Base-by-base conservation (phyloP, 495 filamentous ascomycete species). In the Aspergillus heteromorphus region DNA sequence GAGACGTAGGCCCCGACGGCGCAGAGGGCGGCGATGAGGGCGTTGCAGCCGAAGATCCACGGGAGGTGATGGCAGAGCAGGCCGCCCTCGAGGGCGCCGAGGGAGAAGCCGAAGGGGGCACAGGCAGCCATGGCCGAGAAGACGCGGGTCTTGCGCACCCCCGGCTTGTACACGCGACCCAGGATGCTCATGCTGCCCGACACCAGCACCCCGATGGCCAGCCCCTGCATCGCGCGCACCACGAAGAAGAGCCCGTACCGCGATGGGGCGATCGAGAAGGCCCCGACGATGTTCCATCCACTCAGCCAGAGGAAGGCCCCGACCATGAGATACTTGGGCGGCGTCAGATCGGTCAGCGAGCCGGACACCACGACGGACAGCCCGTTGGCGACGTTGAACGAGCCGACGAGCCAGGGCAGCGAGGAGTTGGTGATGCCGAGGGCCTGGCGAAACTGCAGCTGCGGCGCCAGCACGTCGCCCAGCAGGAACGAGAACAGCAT, bases 401-500 rank as follows among this genome's bases (percentile, higher is more conserved):
- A 63, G 1, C 75, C 76, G 0, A 74, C 49, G 0, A 79, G 59
- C 75, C 75, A 78, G 8, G 75, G 72, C 8, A 72, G 64, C 41
- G 74, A 60, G 4, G 71, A 68, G 34, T 67, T 69, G 23, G 49
- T 63, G 18, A 79, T 65, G 0, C 65, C 73, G 10, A 78, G 54
- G 11, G 69, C 68, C 0, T 51, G 10, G 27, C 61, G 60, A 21
- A 77, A 61, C 7, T 62, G 53, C 16, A 62, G 53, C 51, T 79
- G 76, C 11, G 65, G 65, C 0, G 73, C 69, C 0, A 63, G 63
- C 23, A 75, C 65, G 47, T 79, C 71, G 0, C 76, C 76, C 25
- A 73, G 62, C 2, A 73, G 60, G 20, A 78, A 72, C 1, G 74
- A 65, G 50, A 74, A 78, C n/a, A 79, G 64, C 54, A 79, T 55